Evolutionary conservation across 2,329 filamentous ascomycete species (phyloP).

Genomic region (Sporothrix inflata): DNA sequence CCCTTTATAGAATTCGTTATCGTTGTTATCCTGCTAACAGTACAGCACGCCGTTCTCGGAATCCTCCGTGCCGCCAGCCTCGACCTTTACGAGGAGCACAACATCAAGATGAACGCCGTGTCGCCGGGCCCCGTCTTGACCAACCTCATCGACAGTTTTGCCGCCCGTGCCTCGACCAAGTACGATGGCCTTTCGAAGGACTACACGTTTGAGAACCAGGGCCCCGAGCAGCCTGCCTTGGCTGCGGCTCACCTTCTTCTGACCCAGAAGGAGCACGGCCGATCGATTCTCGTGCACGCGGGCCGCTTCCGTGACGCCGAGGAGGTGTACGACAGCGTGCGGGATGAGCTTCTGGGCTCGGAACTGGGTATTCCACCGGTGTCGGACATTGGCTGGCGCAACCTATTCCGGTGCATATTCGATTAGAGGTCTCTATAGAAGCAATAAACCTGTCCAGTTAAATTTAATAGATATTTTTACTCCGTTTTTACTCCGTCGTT

Average conservation of each 20-base stretch:
- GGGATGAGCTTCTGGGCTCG: neutral
- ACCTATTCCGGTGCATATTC: constrained; percentile 3
- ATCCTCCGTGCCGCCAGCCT: neutral
- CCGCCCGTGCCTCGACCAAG: neutral
- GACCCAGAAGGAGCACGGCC: neutral
- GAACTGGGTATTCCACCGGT: neutral
- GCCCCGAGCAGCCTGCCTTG: neutral
- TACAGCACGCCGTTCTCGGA: neutral
- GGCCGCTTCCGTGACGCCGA: constrained; percentile 16
- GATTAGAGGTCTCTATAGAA: neutral
- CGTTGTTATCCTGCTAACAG: neutral
- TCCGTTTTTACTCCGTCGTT: too few relatives aligned
- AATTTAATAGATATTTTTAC: neutral
- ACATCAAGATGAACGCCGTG: constrained; percentile 20
- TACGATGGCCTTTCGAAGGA: neutral
- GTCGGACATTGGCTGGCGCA: constrained; percentile 14
- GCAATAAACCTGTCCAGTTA: neutral
- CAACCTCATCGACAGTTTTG: neutral
- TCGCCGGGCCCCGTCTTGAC: constrained; percentile 13
- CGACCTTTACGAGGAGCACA: constrained; percentile 6
- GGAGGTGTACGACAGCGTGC: constrained; percentile 8
- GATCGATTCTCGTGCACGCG: neutral
- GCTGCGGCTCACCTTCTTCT: neutral
- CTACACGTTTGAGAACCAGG: constrained; percentile 6
- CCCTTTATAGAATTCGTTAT: too few relatives aligned